Conservation (phyloP, 2,329 filamentous ascomycete species). For the Tolypocladium paradoxum region DNA sequence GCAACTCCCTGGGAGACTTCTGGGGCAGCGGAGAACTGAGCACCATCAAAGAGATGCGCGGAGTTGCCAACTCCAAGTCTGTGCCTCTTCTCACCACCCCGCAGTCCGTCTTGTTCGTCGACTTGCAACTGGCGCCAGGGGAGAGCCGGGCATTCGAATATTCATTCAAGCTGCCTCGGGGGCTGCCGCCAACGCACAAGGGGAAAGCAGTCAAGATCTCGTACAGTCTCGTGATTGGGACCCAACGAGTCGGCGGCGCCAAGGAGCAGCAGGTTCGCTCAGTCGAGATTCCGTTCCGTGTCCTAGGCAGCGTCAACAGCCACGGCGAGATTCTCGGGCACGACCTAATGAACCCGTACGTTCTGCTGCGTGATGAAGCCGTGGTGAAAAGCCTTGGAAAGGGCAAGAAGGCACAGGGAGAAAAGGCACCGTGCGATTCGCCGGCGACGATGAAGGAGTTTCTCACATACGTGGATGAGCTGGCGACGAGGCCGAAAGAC, state of each 20-base stretch:
- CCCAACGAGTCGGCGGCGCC: slow-evolving; percentile 69
- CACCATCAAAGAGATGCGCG: slow-evolving; percentile 91
- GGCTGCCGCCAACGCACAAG: slow-evolving; percentile 81
- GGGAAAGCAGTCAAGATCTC: slow-evolving; percentile 90
- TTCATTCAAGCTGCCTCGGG: slow-evolving; percentile 72
- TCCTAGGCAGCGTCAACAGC: slow-evolving; percentile 84
- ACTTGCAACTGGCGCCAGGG: slow-evolving; percentile 75
- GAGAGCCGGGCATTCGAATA: slow-evolving; percentile 86
- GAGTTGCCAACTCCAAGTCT: slow-evolving; percentile 71
- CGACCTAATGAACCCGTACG: slow-evolving; percentile 89
- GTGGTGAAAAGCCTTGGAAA: slow-evolving; percentile 38
- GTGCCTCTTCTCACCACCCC: slow-evolving; percentile 90
- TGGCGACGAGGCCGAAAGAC: slow-evolving; percentile 50
- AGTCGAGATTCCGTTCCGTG: slow-evolving; percentile 86
- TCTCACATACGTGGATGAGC: slow-evolving; percentile 64
- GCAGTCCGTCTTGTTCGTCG: slow-evolving; percentile 91
- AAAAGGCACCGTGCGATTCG: slow-evolving; percentile 16
- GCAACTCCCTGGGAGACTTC: slow-evolving; percentile 77
- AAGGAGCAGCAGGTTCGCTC: slow-evolving; percentile 77
- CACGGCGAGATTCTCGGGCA: slow-evolving; percentile 84
- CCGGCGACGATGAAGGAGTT: slow-evolving; percentile 52
- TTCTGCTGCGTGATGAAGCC: slow-evolving; percentile 77
- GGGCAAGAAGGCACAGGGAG: slow-evolving; percentile 15
- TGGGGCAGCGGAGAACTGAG: slow-evolving; percentile 81
- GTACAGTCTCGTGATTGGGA: slow-evolving; percentile 85